Evolutionary conservation across 2,329 filamentous ascomycete genomes (phyloP).

Genomic region (Cladophialophora chaetospira): DNA sequence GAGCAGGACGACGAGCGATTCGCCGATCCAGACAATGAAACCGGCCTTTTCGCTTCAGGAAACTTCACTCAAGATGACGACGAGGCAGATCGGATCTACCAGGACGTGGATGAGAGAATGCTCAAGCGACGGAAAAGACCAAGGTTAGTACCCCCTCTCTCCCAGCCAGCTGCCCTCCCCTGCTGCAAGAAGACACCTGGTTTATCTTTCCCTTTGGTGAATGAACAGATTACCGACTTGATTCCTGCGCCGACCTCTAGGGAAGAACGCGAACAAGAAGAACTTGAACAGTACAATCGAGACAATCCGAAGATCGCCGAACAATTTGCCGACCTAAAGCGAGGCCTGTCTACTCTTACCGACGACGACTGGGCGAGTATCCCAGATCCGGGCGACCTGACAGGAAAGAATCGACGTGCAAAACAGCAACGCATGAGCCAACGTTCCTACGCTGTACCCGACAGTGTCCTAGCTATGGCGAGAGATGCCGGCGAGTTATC

Average conservation of each 20-base stretch:
- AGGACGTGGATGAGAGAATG: slow-evolving; percentile 96
- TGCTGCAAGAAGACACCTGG: slow-evolving; percentile 40
- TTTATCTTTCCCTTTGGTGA: slow-evolving; percentile 68
- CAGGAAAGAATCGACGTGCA: slow-evolving; percentile 84
- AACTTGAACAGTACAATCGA: slow-evolving; percentile 91
- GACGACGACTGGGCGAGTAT: slow-evolving; percentile 97
- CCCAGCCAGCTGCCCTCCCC: slow-evolving; percentile 23
- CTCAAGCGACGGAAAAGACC: slow-evolving; percentile 80
- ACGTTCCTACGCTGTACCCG: slow-evolving; percentile 92
- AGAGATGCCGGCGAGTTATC: slow-evolving; percentile 78
- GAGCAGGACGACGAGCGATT: slow-evolving; percentile 74
- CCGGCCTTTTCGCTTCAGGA: slow-evolving; percentile 90
- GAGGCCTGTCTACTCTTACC: slow-evolving; percentile 80
- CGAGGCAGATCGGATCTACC: slow-evolving; percentile 94
- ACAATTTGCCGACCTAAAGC: slow-evolving; percentile 94
- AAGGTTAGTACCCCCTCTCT: slow-evolving; percentile 66
- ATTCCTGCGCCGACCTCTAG: slow-evolving; percentile 62
- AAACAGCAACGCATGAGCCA: slow-evolving; percentile 83
- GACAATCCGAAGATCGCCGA: slow-evolving; percentile 98
- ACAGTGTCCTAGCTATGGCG: slow-evolving; percentile 89
- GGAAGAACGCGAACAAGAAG: slow-evolving; percentile 89
- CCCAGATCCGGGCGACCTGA: slow-evolving; percentile 94
- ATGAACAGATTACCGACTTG: slow-evolving; percentile 78
- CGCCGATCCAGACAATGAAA: slow-evolving; percentile 96
- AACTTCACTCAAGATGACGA: slow-evolving; percentile 98